phyloP scores from a whole-genome alignment of 768 basidiomycete species.

The Scleroderma bovista region DNA sequence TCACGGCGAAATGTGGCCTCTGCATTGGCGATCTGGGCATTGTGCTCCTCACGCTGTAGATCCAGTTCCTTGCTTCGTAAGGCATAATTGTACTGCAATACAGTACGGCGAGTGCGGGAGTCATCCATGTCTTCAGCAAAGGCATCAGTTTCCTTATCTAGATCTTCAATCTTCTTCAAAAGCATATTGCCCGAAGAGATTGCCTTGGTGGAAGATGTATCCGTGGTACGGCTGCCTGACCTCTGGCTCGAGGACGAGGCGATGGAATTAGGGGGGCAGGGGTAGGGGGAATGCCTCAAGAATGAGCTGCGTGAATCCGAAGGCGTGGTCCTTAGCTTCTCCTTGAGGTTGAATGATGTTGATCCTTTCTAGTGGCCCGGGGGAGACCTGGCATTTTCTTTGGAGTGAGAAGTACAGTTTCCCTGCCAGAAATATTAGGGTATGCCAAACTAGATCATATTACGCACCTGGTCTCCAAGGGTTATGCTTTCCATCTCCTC shows the following conservation, averaged over 20 bases:
- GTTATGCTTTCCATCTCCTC: no score
- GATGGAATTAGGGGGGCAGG: neutral
- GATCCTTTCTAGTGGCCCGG: neutral
- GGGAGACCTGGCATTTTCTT: no score
- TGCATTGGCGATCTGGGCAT: neutral
- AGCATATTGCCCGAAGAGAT: neutral
- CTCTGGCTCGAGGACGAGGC: neutral
- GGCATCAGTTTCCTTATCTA: neutral
- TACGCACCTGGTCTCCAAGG: no score
- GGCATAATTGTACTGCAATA: neutral
- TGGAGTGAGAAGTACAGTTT: no score
- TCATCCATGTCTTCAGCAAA: neutral
- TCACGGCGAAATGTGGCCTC: neutral
- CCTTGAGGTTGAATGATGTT: neutral
- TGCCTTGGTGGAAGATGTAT: neutral
- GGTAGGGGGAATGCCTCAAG: neutral
- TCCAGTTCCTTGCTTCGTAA: constrained; percentile 2
- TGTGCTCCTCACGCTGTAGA: neutral
- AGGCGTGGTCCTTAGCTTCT: neutral
- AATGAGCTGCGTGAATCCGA: neutral
- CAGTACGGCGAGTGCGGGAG: neutral
- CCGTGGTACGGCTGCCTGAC: neutral
- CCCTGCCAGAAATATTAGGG: no score
- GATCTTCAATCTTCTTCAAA: neutral
- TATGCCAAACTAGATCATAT: no score